phyloP scores from a whole-genome alignment of 1,284 basidiomycete species.

The Malassezia furfur region DNA sequence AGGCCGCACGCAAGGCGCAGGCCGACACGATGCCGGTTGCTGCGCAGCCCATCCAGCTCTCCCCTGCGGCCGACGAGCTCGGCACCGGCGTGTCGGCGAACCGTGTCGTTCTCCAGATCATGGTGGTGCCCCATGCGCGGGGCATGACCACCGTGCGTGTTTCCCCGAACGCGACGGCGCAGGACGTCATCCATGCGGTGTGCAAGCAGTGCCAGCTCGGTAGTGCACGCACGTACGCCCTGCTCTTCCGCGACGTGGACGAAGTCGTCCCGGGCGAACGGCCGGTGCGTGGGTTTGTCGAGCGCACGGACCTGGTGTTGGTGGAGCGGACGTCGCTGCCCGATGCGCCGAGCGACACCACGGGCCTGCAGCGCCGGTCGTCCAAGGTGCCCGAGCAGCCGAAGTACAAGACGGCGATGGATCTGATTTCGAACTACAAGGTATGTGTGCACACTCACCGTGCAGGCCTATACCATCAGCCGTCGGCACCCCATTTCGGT shows the following conservation, averaged over 20 bases:
- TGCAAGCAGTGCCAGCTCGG: slow-evolving; percentile 38
- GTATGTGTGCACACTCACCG: neutral
- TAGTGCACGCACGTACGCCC: slow-evolving; percentile 38
- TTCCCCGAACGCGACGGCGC: slow-evolving; percentile 55
- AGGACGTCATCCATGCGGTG: slow-evolving; percentile 71
- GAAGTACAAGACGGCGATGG: slow-evolving; percentile 46
- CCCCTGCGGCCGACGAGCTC: neutral
- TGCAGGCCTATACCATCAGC: slow-evolving; percentile 79
- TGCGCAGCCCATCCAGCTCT: neutral
- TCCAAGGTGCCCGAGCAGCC: slow-evolving; percentile 18
- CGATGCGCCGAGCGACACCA: neutral
- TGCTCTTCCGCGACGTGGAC: slow-evolving; percentile 37
- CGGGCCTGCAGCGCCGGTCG: neutral
- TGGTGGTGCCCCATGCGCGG: slow-evolving; percentile 27
- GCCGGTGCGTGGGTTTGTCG: slow-evolving; percentile 85
- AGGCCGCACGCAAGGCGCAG: neutral
- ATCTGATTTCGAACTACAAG: slow-evolving; percentile 57
- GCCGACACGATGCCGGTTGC: neutral
- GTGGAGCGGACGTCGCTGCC: slow-evolving; percentile 56
- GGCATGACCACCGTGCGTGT: slow-evolving; percentile 63
- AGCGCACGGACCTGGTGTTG: slow-evolving; percentile 71
- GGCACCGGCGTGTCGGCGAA: too few species aligned
- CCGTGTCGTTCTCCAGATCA: neutral
- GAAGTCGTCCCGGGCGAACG: slow-evolving; percentile 85
- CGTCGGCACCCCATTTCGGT: slow-evolving; percentile 76